Evolutionary conservation across 2,329 filamentous ascomycete species (phyloP).

Genomic region (Colletotrichum sp.): DNA sequence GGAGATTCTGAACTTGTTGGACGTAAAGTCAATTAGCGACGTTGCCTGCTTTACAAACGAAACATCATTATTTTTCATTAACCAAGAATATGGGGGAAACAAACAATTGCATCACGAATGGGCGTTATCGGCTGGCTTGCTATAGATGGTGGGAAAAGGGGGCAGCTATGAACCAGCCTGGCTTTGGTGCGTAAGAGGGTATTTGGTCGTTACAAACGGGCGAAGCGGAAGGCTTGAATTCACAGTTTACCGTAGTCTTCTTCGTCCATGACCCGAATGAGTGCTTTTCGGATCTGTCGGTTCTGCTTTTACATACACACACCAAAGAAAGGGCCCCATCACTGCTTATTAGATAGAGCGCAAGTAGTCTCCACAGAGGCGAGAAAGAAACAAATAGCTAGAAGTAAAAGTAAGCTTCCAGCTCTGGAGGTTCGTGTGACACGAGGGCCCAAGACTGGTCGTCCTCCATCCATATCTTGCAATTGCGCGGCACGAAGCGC

Average conservation of each 20-base stretch:
- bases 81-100: background rate
- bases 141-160: constrained; percentile 17
- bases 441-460: background rate
- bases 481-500: background rate
- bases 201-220: background rate
- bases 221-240: constrained; percentile 5
- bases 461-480: background rate
- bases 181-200: constrained; percentile 6
- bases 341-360: constrained; percentile 2
- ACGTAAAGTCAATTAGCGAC: background rate
- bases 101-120: constrained; percentile 14
- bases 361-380: background rate
- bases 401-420: background rate
- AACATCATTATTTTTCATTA: background rate
- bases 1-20: background rate
- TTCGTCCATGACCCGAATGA: background rate
- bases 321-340: background rate
- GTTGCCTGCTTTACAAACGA: constrained; percentile 14
- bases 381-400: background rate
- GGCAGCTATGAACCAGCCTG: background rate
- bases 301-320: background rate
- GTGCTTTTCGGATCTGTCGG: background rate
- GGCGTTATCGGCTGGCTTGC: constrained; percentile 20
- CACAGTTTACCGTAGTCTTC: background rate
- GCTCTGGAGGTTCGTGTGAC: background rate